Evolutionary conservation across 2,329 filamentous ascomycete species (phyloP).

Genomic region (Fusarium tricinctum): DNA sequence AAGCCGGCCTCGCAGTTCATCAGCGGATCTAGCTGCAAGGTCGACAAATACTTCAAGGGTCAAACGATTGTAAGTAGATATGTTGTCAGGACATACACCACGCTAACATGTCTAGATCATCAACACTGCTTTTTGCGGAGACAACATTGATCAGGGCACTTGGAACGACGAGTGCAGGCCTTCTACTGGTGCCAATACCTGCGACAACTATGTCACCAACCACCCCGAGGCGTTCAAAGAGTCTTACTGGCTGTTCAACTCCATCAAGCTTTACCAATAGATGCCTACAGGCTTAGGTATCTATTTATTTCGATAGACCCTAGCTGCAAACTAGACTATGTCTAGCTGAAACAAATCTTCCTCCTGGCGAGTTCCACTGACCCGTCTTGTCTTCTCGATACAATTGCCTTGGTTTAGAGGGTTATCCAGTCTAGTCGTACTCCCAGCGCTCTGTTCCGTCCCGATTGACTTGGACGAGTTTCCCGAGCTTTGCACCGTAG

Average conservation of each 20-base stretch:
- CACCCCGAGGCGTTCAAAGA: slow-evolving; percentile 63
- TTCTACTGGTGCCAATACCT: slow-evolving; percentile 64
- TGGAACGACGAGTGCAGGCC: slow-evolving; percentile 34
- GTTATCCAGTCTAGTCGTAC: not conserved
- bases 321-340: not conserved
- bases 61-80: slow-evolving; percentile 12
- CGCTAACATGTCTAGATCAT: slow-evolving; percentile 57
- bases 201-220: slow-evolving; percentile 76
- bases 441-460: slow-evolving; percentile 15
- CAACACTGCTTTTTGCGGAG: slow-evolving; percentile 84
- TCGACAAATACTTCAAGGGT: slow-evolving; percentile 71
- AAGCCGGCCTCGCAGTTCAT: slow-evolving; percentile 74
- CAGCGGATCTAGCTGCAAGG: slow-evolving; percentile 74
- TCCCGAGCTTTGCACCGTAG: slow-evolving; percentile 3
- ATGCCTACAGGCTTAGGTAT: not conserved
- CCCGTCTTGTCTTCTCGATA: not conserved
- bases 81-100: fast-evolving
- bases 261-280: slow-evolving; percentile 20
- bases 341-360: not conserved
- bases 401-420: not conserved
- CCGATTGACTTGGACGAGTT: slow-evolving; percentile 5
- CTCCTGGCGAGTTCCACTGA: too few species aligned
- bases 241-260: slow-evolving; percentile 24
- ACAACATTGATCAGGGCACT: slow-evolving; percentile 51
- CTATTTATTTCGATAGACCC: not conserved